Evolutionary conservation across 2,329 filamentous ascomycete species (phyloP), one percentile per base, ranked within the genome.

Genomic region (Cadophora malorum): DNA sequence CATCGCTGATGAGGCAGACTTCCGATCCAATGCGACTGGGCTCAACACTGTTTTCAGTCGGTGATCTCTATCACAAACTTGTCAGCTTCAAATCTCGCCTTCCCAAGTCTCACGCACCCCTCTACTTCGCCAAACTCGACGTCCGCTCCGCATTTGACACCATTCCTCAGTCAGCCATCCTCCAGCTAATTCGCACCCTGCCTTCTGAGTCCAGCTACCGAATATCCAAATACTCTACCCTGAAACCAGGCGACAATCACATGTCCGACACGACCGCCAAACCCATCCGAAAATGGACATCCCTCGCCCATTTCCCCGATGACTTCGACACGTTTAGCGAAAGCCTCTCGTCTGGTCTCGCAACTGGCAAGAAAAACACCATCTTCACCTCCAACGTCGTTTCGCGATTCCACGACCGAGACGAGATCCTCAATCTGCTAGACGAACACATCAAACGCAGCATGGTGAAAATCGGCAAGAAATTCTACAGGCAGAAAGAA

Each of bases 111-210:
- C 74, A 79, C 0, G 74, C 76, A 9, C 82, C 79, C 4, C 80
- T 97, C 1, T 98, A 92, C 79, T 97, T 98, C 79, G 94, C 90
- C 69, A 99, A 99, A 78, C 83, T 97, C 14, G 96, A 99, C 76
- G 94, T 99, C 23, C 88, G 92, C 77, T 89, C 93, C 1, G 97
- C 95, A 74, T 99, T 97, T 77, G 96, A 99, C 79, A 97, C 92
- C 0, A 97, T 99, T 55, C 96, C 96, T 0, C 96, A 98, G 77
- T 80, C 85, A 31, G 87, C 88, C 0, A 82, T 98, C 21, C 76
- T 97, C 41, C 78, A 83, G 28, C 82, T 98, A 31, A 85, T 96
- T 70, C 79, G 71, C 67, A 89, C 76, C 63, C 88, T 86, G 71
- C 87, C 79, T 70, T 81, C 80, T 14, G 81, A 91, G 67, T 79